Conservation (phyloP, 805 yeast species). For the Candida sakaeoensis region DNA sequence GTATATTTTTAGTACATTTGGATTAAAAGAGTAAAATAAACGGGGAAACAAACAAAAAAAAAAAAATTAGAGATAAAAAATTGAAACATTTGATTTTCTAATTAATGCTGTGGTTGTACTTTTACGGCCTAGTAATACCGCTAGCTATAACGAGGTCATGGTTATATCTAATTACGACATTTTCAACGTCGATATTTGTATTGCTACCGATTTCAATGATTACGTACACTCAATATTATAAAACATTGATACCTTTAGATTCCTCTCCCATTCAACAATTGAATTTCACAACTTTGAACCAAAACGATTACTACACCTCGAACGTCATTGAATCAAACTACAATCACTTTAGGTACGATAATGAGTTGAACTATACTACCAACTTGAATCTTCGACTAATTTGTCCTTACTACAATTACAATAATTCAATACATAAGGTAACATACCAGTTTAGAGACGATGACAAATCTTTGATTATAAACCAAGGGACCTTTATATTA, state of each 20-base stretch:
- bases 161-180: slow-evolving; percentile 19
- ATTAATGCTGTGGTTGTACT: slow-evolving; percentile 4
- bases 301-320: not conserved
- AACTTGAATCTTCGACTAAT: slow-evolving; percentile 7
- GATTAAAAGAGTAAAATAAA: not conserved
- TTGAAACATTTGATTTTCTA: not conserved
- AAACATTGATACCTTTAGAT: slow-evolving; percentile 26
- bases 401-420: slow-evolving; percentile 7
- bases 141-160: slow-evolving; percentile 20
- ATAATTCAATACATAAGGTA: slow-evolving; percentile 5
- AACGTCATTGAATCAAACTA: slow-evolving; percentile 1
- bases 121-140: slow-evolving; percentile 15
- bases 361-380: slow-evolving; percentile 4
- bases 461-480: not conserved
- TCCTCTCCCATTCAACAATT: slow-evolving; percentile 10
- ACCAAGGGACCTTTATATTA: slow-evolving; percentile 15
- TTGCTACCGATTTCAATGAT: slow-evolving; percentile 34
- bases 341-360: slow-evolving; percentile 9
- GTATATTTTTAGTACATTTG: not conserved
- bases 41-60: not conserved
- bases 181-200: slow-evolving; percentile 21
- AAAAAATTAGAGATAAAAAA: not conserved
- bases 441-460: slow-evolving; percentile 7
- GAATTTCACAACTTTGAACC: slow-evolving; percentile 6
- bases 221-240: slow-evolving; percentile 34